Conservation (phyloP, 768 basidiomycete genomes). For the Arthromyces matolae region DNA sequence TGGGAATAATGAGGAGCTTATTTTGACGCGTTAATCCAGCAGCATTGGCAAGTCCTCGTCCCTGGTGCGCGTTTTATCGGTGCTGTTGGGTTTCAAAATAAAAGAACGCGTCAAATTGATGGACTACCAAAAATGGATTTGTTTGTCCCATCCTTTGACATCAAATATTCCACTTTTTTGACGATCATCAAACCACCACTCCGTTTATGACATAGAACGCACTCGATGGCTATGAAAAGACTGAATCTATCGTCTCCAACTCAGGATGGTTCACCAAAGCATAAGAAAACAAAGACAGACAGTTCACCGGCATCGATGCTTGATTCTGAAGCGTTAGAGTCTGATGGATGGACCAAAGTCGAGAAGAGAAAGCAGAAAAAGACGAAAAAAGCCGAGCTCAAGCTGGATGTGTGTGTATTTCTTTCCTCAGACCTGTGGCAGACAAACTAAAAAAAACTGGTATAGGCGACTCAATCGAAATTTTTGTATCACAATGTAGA, state of each 20-base stretch:
- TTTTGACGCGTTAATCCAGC: no score
- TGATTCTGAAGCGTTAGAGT: constrained; percentile 11
- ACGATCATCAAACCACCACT: no score
- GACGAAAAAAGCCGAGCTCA: constrained; percentile 50
- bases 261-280: constrained; percentile 9
- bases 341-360: constrained; percentile 61
- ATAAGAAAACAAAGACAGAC: constrained; percentile 38
- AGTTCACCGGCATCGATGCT: constrained; percentile 7
- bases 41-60: no score
- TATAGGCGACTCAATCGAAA: constrained; percentile 53
- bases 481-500: constrained; percentile 83
- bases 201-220: neutral
- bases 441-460: constrained; percentile 7
- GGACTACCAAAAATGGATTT: no score
- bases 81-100: no score
- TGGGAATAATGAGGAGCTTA: no score
- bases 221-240: constrained; percentile 12
- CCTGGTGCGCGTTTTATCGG: no score
- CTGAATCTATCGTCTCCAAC: constrained; percentile 13
- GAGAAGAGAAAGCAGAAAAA: constrained; percentile 75
- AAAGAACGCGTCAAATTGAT: no score
- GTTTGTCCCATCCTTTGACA: neutral
- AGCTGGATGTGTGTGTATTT: constrained; percentile 53
- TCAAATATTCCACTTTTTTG: neutral
- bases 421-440: constrained; percentile 1